A percentile compares a stretch with the other conserved stretches of the same genome.
Evolutionary conservation across 345 rosid species (phyloP).

Genomic region (Cardamine occulta): DNA sequence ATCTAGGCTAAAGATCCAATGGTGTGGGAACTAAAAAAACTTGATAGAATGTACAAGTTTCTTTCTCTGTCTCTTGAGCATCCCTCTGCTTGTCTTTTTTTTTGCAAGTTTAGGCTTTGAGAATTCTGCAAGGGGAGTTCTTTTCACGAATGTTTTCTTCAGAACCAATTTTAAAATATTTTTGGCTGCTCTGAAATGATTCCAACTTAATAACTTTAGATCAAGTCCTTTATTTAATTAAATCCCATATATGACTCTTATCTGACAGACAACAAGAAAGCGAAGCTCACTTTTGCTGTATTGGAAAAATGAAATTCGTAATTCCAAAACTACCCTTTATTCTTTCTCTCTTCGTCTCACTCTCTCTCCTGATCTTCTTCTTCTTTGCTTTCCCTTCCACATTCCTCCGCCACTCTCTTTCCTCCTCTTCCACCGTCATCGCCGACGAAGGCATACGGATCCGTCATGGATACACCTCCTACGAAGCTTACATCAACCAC

Average conservation of each 20-base stretch:
- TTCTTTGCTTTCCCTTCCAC: slow-evolving; percentile 45
- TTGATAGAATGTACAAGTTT: slow-evolving; percentile 30
- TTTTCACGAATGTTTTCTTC: slow-evolving; percentile 7
- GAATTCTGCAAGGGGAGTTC: slow-evolving; percentile 33
- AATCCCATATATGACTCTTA: background rate
- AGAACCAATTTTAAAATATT: background rate
- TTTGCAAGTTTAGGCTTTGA: slow-evolving; percentile 34
- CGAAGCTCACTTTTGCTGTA: background rate
- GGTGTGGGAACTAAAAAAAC: slow-evolving; percentile 9
- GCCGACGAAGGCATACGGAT: slow-evolving; percentile 52
- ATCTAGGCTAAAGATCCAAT: slow-evolving; percentile 9
- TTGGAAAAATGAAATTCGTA: slow-evolving; percentile 33
- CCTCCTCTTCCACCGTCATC: slow-evolving; percentile 3
- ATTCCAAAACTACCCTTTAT: slow-evolving; percentile 46
- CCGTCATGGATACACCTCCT: slow-evolving; percentile 75
- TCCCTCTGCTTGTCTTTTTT: slow-evolving; percentile 25
- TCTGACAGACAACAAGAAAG: background rate
- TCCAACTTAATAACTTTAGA: background rate
- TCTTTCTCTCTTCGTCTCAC: slow-evolving; percentile 51
- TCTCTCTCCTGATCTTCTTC: slow-evolving; percentile 45
- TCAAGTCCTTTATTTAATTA: background rate
- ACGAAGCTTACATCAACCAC: slow-evolving; percentile 84
- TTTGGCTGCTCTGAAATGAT: background rate
- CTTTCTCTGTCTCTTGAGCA: slow-evolving; percentile 5
- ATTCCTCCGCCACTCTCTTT: slow-evolving; percentile 20